Base-by-base conservation (phyloP, 441 rosid genomes). In the Rhodomyrtus psidioides region DNA sequence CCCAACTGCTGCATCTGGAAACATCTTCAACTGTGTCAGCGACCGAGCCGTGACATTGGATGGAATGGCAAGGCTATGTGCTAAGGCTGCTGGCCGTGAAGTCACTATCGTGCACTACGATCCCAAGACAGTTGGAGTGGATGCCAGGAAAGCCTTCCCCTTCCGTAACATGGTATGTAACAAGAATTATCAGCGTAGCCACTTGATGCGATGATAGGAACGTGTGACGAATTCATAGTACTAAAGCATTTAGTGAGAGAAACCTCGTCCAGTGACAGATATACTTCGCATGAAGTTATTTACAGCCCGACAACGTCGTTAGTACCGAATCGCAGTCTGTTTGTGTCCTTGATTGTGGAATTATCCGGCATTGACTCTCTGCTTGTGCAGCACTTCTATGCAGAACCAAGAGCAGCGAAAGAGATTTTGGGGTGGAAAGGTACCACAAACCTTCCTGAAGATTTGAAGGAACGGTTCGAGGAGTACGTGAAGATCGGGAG, bases 31-130 rank as follows among this genome's bases (percentile, higher is more conserved):
- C 91, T 91, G 96, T 53, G 98, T 95, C 26, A 93, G 96, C n/a
- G 98, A 97, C 86, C 95, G 98, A 21, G 98, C 98, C 4, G 97
- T 94, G 85, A 97, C 98, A 84, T 91, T 97, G 84, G 98, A 95
- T 59, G 99, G 98, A 82, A 96, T 95, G 97, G 98, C 98, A 82
- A 95, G 90, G 91, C 93, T 97, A n/a, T 97, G 99, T 70, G 99
- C 98, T 27, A 91, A 93, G 49, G 98, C 98, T 82, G 98, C 96
- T 44, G 98, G 97, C 86, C 85, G 91, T 54, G 90, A 95, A 0
- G 98, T 93, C 84, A 93, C 95, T 84, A 96, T 96, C 6, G 91
- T 97, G 86, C 99, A 97, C 89, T 96, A 96, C 27, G 95, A 95
- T 88, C 99, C 99, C n/a, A 94, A 96, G 92, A 92, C 93, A 55